Evolutionary conservation across 1,139 yeast species (phyloP).

Genomic region (Geotrichum macrosporum): DNA sequence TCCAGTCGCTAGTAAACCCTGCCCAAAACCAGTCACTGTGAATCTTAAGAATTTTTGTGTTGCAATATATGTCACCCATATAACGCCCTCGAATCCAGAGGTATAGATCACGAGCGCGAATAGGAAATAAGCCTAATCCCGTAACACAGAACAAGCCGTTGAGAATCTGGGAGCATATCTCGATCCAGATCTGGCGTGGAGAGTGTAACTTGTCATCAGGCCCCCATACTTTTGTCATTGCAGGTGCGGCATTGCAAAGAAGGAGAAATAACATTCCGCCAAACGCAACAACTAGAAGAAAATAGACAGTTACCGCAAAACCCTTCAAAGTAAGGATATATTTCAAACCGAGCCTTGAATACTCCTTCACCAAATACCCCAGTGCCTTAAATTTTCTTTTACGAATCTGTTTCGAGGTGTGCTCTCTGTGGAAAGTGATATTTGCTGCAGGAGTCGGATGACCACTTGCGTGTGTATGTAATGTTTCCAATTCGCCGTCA

Average conservation of each 20-base stretch:
- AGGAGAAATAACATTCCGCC: slow-evolving; percentile 30
- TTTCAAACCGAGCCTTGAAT: slow-evolving; percentile 11
- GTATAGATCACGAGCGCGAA: slow-evolving; percentile 25
- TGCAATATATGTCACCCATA: slow-evolving; percentile 11
- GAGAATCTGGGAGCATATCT: slow-evolving; percentile 27
- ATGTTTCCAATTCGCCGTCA: background rate
- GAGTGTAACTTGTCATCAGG: slow-evolving; percentile 25
- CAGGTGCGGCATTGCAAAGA: slow-evolving; percentile 28
- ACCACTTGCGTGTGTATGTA: background rate
- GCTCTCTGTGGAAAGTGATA: slow-evolving; percentile 20
- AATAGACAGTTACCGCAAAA: slow-evolving; percentile 24
- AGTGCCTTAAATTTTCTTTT: slow-evolving; percentile 13
- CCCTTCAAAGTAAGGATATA: slow-evolving; percentile 24
- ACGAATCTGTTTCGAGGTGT: slow-evolving; percentile 15
- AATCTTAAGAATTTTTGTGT: slow-evolving; percentile 14
- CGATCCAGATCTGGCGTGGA: slow-evolving; percentile 29
- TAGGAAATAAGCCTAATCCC: slow-evolving; percentile 27
- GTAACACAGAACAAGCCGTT: slow-evolving; percentile 28
- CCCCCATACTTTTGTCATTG: slow-evolving; percentile 26
- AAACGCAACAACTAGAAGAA: slow-evolving; percentile 26
- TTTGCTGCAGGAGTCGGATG: slow-evolving; percentile 21
- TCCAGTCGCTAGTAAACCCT: slow-evolving; percentile 22
- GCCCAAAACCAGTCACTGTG: slow-evolving; percentile 26
- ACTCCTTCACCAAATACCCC: slow-evolving; percentile 10
- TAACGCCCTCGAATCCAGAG: slow-evolving; percentile 23